Evolutionary conservation across 805 yeast genomes (phyloP).

Genomic region (Tetrapisispora nanseiensis): DNA sequence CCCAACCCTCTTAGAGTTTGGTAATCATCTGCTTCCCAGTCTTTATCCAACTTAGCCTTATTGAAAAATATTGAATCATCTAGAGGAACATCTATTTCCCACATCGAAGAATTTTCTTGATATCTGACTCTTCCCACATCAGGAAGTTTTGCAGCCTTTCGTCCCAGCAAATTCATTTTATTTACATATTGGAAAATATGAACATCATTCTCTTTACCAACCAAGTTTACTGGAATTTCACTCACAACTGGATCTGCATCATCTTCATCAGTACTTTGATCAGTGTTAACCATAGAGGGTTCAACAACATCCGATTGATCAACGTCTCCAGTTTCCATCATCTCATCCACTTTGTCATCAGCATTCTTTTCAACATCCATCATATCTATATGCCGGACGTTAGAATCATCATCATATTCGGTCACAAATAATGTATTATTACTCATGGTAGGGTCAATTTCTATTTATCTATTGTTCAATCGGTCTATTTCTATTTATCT

Average conservation of each 20-base stretch:
- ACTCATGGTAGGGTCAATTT: too few species aligned
- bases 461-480: too few species aligned
- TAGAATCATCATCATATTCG: conserved; percentile 29
- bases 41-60: conserved; percentile 42
- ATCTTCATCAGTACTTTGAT: conserved; percentile 16
- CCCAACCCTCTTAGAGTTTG: conserved; percentile 70
- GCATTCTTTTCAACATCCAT: too few species aligned
- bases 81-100: conserved; percentile 72
- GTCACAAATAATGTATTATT: conserved; percentile 26
- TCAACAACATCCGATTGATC: neutral
- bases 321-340: conserved; percentile 1
- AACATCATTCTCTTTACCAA: conserved; percentile 27
- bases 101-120: conserved; percentile 50
- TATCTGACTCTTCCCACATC: conserved; percentile 38
- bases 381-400: neutral
- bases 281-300: neutral
- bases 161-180: conserved; percentile 20
- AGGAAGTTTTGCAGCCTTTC: conserved; percentile 27
- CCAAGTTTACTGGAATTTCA: conserved; percentile 49
- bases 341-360: too few species aligned
- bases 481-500: too few species aligned
- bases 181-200: conserved; percentile 49
- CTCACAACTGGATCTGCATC: conserved; percentile 52
- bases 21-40: conserved; percentile 51
- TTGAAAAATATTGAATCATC: conserved; percentile 63